Evolutionary conservation across 352 stramenopile genomes (phyloP).

Genomic region (Blastocystis sp.): DNA sequence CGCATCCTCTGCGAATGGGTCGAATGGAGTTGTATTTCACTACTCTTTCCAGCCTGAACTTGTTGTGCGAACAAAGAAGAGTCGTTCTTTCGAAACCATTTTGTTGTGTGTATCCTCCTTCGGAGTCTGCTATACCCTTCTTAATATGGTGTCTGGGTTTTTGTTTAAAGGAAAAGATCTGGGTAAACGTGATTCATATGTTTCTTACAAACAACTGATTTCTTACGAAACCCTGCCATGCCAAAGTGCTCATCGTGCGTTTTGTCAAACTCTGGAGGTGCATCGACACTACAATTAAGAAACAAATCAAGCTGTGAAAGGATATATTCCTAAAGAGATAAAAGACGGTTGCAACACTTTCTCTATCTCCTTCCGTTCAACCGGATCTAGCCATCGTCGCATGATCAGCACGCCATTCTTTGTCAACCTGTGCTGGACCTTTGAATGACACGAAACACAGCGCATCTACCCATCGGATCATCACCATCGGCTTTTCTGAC

Average conservation of each 20-base stretch:
- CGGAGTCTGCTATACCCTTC: background rate
- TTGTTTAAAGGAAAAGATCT: background rate
- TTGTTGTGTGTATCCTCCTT: background rate
- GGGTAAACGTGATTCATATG: background rate
- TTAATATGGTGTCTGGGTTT: background rate
- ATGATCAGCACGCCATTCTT: constrained; percentile 45
- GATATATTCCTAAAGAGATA: constrained; percentile 44
- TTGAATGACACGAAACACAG: background rate
- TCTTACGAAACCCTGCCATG: constrained; percentile 48
- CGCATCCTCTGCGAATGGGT: background rate
- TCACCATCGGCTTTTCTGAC: constrained; percentile 50
- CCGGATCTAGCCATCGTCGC: constrained; percentile 50
- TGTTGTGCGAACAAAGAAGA: background rate
- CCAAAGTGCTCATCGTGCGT: constrained; percentile 58
- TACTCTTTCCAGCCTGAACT: constrained; percentile 31
- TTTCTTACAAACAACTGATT: background rate
- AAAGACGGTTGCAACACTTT: background rate
- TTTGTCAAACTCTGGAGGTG: constrained; percentile 60
- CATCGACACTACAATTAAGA: background rate
- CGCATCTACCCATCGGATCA: constrained; percentile 36
- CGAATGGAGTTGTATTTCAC: background rate
- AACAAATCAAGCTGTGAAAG: background rate
- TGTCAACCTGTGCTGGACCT: constrained; percentile 22
- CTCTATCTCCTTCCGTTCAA: constrained; percentile 39
- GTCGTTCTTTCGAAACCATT: background rate